Base-by-base conservation (phyloP, 2,329 filamentous ascomycete species). In the Trichoderma sp. region DNA sequence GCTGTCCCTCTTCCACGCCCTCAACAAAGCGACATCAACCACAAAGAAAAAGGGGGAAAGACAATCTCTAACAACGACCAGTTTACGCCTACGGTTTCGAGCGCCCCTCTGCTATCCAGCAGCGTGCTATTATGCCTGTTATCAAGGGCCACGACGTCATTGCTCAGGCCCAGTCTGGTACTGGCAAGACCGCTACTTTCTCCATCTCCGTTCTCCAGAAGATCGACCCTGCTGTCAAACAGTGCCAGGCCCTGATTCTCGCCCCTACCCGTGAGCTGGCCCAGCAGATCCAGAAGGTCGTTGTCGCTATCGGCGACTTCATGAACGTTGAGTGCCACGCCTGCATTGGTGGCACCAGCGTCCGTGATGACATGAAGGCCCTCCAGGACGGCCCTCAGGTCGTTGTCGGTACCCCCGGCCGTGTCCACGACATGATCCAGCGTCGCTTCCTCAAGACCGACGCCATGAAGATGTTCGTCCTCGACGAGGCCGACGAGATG, bases 31-130 rank as follows among this genome's bases (percentile, higher is more conserved):
- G 68, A 66, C 18, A n/a, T 34, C 34, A 39, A 39, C 5, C n/a
- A 43, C 63, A 39, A 39, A 6, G 18, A 54, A 54, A 54, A 54
- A 54, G 28, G 28, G 37, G 54, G 21, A 24, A 49, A 24, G 32
- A 16, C 49, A 30, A 54, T 24, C 14, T 71, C 77, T 79, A 70
- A 79, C 73, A 67, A 69, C 30, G 28, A 39, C 8, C 59, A 81
- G 93, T 99, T 83, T 99, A 98, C 84, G 96, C 96, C 82, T 99
- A 99, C 83, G 96, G 96, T 92, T 99, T 99, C 87, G 96, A 99
- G 90, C 94, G 96, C 76, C 96, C 96, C 73, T 99, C 96, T 85
- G 95, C 96, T 82, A 99, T 99, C 78, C 96, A 99, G 91, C 94
- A 97, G 91, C 95, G 96, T 81, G 96, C 96, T 78, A 99, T 99